Evolutionary conservation across 495 filamentous ascomycete genomes (phyloP), one percentile per base, ranked within the genome.

Genomic region (Podospora australis): DNA sequence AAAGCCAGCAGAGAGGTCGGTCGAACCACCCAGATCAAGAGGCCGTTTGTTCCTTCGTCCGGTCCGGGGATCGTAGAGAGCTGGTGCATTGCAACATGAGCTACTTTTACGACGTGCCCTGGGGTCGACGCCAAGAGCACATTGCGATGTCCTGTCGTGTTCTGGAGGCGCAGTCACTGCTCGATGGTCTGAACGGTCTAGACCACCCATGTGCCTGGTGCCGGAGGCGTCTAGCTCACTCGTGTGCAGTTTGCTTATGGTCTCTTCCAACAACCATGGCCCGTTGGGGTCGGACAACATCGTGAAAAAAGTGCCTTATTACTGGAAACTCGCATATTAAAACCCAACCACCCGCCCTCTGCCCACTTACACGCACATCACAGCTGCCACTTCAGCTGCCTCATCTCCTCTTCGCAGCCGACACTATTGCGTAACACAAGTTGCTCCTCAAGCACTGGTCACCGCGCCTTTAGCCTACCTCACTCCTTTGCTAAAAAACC

Each of bases 71-170:
- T n/a, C n/a, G n/a, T n/a, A n/a, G n/a, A n/a, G n/a, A n/a, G n/a
- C n/a, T n/a, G n/a, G n/a, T n/a, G n/a, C n/a, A n/a, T n/a, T n/a
- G n/a, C n/a, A n/a, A n/a, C n/a, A n/a, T n/a, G n/a, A n/a, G n/a
- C n/a, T n/a, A n/a, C n/a, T n/a, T n/a, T n/a, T n/a, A 40, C 17
- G 13, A 11, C 21, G 11, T 22, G 38, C 17, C 38, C n/a, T 40
- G 21, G 17, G 20, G 6, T 24, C 4, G 40, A 13, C 22, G 40
- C 40, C 40, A 43, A 43, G 40, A 26, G 23, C 22, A 14, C 2
- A 43, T 28, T 43, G 22, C 22, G 7, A 43, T 43, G 40, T 24
- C 14, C 40, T 36, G 32, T 17, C n/a, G n/a, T n/a, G n/a, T n/a
- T n/a, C n/a, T n/a, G 11, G 34, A n/a, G 40, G 40, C 40, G 40